Percentiles rank a stretch among this genome's conserved stretches.
These are phyloP conservation scores for Globisporangium carolinianum DNA, from an alignment of 352 stramenopile species.

Conservation along the genomic window DNA sequence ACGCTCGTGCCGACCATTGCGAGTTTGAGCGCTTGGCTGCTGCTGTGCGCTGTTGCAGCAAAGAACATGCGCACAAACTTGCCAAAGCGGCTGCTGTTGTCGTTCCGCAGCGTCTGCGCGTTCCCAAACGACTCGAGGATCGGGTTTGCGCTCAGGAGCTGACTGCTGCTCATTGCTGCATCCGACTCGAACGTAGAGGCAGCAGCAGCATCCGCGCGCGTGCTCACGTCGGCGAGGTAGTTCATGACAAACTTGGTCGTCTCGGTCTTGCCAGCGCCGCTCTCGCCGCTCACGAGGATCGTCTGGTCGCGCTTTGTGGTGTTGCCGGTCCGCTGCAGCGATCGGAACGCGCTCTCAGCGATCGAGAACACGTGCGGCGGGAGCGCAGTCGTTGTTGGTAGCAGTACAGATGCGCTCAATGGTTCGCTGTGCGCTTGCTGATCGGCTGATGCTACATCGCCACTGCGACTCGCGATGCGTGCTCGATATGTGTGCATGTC, in stretches of 20 bases:
- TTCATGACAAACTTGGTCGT: conserved; percentile 72
- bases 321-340: conserved; percentile 25
- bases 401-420: background rate
- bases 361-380: conserved; percentile 81
- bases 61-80: conserved; percentile 89
- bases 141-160: conserved; percentile 78
- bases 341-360: conserved; percentile 64
- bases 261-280: conserved; percentile 43
- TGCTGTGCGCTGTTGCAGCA: conserved; percentile 18
- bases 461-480: conserved; percentile 13
- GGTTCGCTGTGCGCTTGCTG: background rate
- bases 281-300: conserved; percentile 43
- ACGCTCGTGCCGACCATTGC: conserved; percentile 62
- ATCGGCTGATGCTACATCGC: background rate
- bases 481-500: conserved; percentile 33
- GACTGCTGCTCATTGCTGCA: conserved; percentile 38
- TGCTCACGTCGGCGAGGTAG: conserved; percentile 37
- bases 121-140: conserved; percentile 86
- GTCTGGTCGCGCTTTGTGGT: conserved; percentile 35
- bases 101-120: conserved; percentile 64
- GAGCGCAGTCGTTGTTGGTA: conserved; percentile 19
- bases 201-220: no score
- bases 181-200: no score
- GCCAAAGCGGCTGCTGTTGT: conserved; percentile 83
- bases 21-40: conserved; percentile 14